A percentile compares a stretch with the other conserved stretches of the same genome.
phyloP scores from a whole-genome alignment of 306 rosid genomes.

The Cicer chorassanicum region DNA sequence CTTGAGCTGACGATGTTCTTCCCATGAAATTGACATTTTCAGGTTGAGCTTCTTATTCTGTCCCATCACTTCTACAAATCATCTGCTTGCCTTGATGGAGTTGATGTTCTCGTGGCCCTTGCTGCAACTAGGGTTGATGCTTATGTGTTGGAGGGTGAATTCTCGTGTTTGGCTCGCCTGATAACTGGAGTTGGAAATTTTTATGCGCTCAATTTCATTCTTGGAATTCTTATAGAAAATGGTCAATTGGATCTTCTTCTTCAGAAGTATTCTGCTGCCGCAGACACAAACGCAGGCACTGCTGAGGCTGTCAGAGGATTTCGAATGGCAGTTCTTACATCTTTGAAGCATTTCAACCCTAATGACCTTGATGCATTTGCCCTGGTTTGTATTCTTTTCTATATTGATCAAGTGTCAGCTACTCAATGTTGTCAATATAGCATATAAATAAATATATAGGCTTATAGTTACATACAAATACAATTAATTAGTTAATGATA shows the following conservation, averaged over 20 bases:
- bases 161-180: constrained; percentile 93
- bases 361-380: constrained; percentile 97
- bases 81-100: constrained; percentile 99
- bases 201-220: constrained; percentile 88
- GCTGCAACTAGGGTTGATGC: constrained; percentile 97
- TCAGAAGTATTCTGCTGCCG: constrained; percentile 94
- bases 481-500: constrained; percentile 21
- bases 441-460: constrained; percentile 32
- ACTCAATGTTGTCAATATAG: not conserved
- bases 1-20: constrained; percentile 39
- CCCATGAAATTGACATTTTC: constrained; percentile 49
- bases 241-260: constrained; percentile 97
- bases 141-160: constrained; percentile 94
- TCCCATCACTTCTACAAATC: constrained; percentile 97
- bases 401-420: constrained; percentile 13
- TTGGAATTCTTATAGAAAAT: constrained; percentile 94
- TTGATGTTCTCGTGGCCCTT: constrained; percentile 98
- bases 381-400: constrained; percentile 65
- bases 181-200: constrained; percentile 98
- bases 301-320: constrained; percentile 96
- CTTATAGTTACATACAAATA: constrained; percentile 27
- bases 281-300: constrained; percentile 71
- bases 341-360: constrained; percentile 94
- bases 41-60: constrained; percentile 97
- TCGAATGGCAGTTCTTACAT: constrained; percentile 96